Base-by-base conservation (phyloP, 441 rosid species). In the Hura crepitans region DNA sequence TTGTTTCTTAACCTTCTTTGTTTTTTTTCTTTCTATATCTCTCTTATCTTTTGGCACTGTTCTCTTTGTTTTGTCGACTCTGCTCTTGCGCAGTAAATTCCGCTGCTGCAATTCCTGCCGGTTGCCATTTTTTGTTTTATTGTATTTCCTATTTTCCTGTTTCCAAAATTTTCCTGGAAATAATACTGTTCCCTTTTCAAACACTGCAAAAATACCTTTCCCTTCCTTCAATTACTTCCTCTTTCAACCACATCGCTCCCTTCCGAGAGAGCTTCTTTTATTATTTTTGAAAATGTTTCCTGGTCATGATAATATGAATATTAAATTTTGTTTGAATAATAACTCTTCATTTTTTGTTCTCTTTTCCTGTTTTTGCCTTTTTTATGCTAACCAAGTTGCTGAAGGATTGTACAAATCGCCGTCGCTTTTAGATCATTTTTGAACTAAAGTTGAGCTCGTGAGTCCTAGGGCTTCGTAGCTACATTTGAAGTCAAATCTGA, bases 351-450 rank as follows among this genome's bases (percentile, higher is more conserved):
- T 37, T 42, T 23, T 30, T 13, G 39, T 70, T 37, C 14, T 14
- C 37, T 46, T 66, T 66, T 62, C 28, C n/a, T 43, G 35, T 66
- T 58, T 70, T 50, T 22, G 60, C 60, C 39, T 70, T 70, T 69
- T 70, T 61, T 35, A 70, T 37, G 67, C 42, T 70, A 61, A 70
- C 30, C 60, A 61, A 50, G 51, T 18, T 60, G 73, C 25, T 31
- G 2, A 22, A 13, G 18, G n/a, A 12, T 20, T 23, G 57, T 66
- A 37, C 71, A 58, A 67, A 51, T 74, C 79, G 80, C 75, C 84
- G 82, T 79, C 83, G 85, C 69, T 74, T 61, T 27, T 66, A 18
- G 57, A 64, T 59, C 49, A n/a, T 27, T 77, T 74, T 68, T 70
- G 51, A 75, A 73, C 59, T 65, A 61, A 39, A 50, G 15, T 30